These are phyloP conservation scores for Gynandropsis gynandra DNA, from an alignment of 345 rosid species.

Conservation along the genomic window DNA sequence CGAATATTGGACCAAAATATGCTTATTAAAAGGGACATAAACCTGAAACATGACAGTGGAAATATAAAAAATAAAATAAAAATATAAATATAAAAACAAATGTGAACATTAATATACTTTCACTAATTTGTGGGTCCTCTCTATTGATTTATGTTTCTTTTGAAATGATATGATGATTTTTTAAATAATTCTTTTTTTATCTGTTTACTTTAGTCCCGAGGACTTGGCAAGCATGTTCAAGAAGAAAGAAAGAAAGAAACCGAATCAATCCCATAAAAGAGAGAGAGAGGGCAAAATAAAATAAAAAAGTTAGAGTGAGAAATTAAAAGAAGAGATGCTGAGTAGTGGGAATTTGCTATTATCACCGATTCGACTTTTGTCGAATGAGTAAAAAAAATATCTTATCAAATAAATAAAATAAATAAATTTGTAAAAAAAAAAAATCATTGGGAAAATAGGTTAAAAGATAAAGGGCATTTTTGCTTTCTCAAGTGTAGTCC, in stretches of 20 bases:
- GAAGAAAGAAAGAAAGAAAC: too few species aligned
- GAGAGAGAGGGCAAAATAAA: conserved; percentile 14
- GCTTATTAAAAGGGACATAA: background rate
- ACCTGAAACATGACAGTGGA: conserved; percentile 18
- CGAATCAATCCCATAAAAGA: too few species aligned
- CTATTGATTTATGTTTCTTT: conserved; percentile 10
- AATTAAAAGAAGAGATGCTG: conserved; percentile 14
- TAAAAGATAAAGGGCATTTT: conserved; percentile 21
- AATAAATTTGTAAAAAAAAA: background rate
- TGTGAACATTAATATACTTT: conserved; percentile 30
- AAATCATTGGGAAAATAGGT: conserved; percentile 21
- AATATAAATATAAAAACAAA: conserved; percentile 9
- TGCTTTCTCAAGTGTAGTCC: conserved; percentile 16
- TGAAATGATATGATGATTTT: background rate
- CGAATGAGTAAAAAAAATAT: background rate
- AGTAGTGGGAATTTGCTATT: conserved; percentile 14
- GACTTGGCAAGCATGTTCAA: too few species aligned
- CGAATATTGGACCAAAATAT: conserved; percentile 16
- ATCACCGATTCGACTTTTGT: conserved; percentile 9
- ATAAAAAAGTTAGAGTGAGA: too few species aligned
- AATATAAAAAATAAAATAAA: too few species aligned
- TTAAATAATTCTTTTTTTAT: background rate
- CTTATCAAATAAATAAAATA: background rate
- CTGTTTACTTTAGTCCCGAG: conserved; percentile 15
- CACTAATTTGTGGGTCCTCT: conserved; percentile 20